These are phyloP conservation scores for Colletotrichum eremochloae DNA, from an alignment of 2,329 filamentous ascomycete species.

Conservation along the genomic window DNA sequence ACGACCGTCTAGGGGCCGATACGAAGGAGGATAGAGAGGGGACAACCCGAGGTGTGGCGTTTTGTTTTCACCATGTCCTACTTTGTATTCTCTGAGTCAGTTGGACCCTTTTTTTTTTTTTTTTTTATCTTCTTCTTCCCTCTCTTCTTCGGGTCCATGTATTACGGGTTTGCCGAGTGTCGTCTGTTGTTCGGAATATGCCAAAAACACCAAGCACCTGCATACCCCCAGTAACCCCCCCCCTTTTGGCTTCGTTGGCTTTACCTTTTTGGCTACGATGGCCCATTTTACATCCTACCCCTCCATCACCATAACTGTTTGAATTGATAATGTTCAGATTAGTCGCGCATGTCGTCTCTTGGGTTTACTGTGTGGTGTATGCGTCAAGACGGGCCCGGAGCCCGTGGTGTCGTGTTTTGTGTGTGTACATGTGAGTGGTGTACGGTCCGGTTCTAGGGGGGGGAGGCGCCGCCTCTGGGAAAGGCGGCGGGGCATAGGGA, in stretches of 20 bases:
- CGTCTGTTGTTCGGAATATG: not conserved
- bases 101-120: not conserved
- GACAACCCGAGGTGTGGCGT: conserved; percentile 16
- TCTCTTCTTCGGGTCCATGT: not conserved
- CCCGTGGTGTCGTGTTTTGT: not conserved
- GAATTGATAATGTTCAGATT: conserved; percentile 27
- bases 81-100: not conserved
- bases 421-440: not conserved
- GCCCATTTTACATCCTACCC: not conserved
- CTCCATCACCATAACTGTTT: conserved; percentile 18
- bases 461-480: no score
- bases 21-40: conserved; percentile 6
- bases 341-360: not conserved
- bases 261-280: not conserved
- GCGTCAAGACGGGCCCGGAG: not conserved
- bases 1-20: not conserved
- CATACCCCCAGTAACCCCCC: not conserved
- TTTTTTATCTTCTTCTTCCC: not conserved
- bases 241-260: not conserved
- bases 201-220: not conserved
- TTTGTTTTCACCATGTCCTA: conserved; percentile 6
- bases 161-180: not conserved
- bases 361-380: not conserved
- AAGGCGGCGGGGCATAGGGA: no score
- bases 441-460: not conserved